Percentiles rank a stretch among this genome's conserved stretches.
phyloP scores from a whole-genome alignment of 345 rosid genomes.

The Syzygium grande region DNA sequence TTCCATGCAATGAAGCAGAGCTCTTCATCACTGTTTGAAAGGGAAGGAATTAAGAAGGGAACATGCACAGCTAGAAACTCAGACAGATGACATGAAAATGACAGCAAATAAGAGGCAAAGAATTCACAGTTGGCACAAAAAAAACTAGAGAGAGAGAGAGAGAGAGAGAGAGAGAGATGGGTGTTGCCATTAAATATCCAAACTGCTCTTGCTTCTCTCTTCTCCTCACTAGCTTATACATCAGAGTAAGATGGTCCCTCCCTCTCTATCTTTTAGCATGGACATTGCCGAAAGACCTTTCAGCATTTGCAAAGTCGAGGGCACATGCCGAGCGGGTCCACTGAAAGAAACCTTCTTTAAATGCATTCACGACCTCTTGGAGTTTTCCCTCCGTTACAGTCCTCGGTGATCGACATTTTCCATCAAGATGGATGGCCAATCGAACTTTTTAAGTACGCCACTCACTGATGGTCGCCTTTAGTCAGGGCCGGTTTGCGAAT shows the following conservation, averaged over 20 bases:
- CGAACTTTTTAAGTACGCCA: background rate
- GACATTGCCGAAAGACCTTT: background rate
- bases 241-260: background rate
- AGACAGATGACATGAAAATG: background rate
- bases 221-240: background rate
- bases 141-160: background rate
- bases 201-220: background rate
- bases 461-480: background rate
- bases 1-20: background rate
- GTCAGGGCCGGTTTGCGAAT: background rate
- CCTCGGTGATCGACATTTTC: background rate
- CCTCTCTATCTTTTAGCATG: background rate
- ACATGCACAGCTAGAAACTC: background rate
- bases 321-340: conserved; percentile 1
- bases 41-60: background rate
- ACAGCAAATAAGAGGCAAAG: background rate
- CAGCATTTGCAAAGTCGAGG: background rate
- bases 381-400: background rate
- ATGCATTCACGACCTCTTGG: background rate
- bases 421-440: background rate
- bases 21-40: background rate
- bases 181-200: background rate
- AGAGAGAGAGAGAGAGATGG: background rate
- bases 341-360: background rate
- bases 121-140: background rate